Base-by-base conservation (phyloP, 805 yeast species). In the Cephaloascus albidus region DNA sequence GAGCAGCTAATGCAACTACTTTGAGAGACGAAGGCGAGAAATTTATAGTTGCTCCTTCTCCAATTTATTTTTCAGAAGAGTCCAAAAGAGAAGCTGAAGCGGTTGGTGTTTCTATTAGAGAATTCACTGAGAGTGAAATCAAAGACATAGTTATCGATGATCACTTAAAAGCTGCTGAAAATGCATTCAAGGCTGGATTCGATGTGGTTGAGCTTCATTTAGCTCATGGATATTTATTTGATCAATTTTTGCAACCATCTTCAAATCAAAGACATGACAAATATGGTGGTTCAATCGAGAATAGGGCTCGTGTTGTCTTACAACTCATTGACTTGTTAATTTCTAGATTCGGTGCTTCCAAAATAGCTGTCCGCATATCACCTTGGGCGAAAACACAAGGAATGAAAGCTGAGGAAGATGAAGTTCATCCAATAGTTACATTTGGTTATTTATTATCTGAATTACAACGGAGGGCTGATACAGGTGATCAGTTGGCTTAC, bases 121-220 rank as follows among this genome's bases (percentile, higher is more conserved):
- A 43, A 4, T 45, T 48, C 15, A 48, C 58, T 18, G 41, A 42
- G 30, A 47, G 45, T 14, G 63, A 57, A 40, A 44, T 56, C 36
- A 36, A 49, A 18, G 38, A 45, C 14, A 30, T 49, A 15, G 50
- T 57, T 15, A 30, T 43, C 30, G 43, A 42, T n/a, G 49, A 49
- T 17, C 55, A 42, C 44, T 49, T 55, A 6, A 37, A 42, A 3
- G 65, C 64, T 5, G 65, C 62, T 2, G 49, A 49, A 37, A 54
- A 50, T 20, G 58, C 63, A 2, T 10, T 57, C 5, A 46, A 41
- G 8, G 64, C 65, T 16, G 70, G 70, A 0, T 64, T 60, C 43
- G 72, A 66, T 43, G 57, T 53, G 36, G 47, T 66, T 16, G 72
- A 66, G 40, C 30, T 65, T 15, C 72, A 67, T 42, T 61, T 58